These are phyloP conservation scores for Lactarius hengduanensis DNA, from an alignment of 768 basidiomycete genomes.

Conservation along the genomic window DNA sequence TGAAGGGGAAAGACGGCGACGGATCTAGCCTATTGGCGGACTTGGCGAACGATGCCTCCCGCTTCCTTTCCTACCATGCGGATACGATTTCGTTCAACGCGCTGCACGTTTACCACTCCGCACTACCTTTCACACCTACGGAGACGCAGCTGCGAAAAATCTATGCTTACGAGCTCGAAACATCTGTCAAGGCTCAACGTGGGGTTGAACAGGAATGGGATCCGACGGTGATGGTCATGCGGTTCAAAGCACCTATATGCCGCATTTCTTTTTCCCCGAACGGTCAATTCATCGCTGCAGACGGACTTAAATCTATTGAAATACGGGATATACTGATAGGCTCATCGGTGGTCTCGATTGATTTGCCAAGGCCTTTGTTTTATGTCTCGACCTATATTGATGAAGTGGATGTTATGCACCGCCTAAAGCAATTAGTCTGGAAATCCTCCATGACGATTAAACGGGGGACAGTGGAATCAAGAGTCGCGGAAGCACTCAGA, in stretches of 20 bases:
- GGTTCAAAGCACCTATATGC: background rate
- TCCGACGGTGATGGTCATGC: background rate
- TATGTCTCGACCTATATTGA: background rate
- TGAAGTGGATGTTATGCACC: background rate
- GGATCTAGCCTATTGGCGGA: background rate
- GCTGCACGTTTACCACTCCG: background rate
- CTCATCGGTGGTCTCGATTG: background rate
- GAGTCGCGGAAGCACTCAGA: background rate
- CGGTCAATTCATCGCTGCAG: background rate
- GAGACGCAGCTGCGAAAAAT: background rate
- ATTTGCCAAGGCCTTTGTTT: background rate
- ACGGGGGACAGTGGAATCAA: background rate
- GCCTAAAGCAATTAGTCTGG: background rate
- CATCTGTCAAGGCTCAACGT: background rate
- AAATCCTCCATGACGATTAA: background rate
- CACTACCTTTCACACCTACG: background rate
- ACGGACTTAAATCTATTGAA: background rate
- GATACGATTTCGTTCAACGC: background rate
- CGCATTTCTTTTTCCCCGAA: background rate
- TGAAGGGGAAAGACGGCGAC: background rate
- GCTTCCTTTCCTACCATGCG: background rate
- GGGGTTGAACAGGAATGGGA: background rate
- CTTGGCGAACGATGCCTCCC: background rate
- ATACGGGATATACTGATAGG: background rate
- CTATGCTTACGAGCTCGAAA: background rate